Conservation (phyloP, 441 rosid species). For the Gossypium davidsonii region DNA sequence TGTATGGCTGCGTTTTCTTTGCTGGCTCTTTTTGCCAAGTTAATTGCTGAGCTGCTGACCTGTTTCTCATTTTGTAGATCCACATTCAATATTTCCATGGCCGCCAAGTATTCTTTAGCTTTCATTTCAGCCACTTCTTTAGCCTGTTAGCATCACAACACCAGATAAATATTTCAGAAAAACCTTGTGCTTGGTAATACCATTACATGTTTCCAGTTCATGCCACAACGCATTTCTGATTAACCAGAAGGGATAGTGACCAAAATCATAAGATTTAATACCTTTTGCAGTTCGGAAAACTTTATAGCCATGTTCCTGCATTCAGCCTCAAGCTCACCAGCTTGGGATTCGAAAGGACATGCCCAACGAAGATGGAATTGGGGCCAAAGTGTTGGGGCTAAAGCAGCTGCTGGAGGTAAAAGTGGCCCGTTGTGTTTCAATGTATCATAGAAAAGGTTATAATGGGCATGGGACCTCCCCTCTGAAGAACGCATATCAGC, state of each 20-base stretch:
- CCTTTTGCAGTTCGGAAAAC: constrained; percentile 75
- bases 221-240: neutral
- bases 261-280: constrained; percentile 20
- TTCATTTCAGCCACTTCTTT: constrained; percentile 75
- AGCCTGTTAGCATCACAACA: constrained; percentile 41
- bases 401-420: constrained; percentile 93
- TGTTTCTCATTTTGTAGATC: constrained; percentile 73
- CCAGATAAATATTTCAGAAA: neutral
- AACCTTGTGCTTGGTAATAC: neutral
- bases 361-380: constrained; percentile 99
- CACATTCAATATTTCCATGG: constrained; percentile 56
- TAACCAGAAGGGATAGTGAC: neutral
- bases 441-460: constrained; percentile 76
- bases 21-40: constrained; percentile 62
- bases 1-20: constrained; percentile 67
- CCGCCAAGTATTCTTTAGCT: constrained; percentile 44
- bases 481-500: constrained; percentile 57
- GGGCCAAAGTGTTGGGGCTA: constrained; percentile 97
- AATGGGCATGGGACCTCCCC: constrained; percentile 65
- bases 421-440: constrained; percentile 52
- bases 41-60: constrained; percentile 53
- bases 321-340: constrained; percentile 73
- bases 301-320: constrained; percentile 67
- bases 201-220: neutral
- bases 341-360: constrained; percentile 75